Conservation (phyloP, 148 eudicot genomes). For the Rhododendron mucronatum region DNA sequence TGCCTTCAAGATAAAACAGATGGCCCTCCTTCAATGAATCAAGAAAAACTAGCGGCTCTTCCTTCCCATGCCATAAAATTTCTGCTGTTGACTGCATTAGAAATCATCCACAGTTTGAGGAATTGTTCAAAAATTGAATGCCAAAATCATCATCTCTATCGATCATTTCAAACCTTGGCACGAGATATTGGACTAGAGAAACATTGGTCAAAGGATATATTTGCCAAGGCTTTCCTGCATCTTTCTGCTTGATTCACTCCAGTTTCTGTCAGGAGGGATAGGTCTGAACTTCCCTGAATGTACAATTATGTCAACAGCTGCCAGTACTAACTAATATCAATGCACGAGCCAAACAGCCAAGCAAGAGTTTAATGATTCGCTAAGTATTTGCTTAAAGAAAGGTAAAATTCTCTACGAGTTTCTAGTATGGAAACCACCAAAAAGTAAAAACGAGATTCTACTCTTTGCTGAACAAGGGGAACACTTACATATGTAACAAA, state of each 20-base stretch:
- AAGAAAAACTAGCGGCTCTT: conserved; percentile 53
- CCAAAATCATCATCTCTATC: neutral
- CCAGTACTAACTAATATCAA: neutral
- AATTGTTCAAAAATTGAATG: neutral
- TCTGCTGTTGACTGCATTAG: conserved; percentile 62
- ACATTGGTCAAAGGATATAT: conserved; percentile 55
- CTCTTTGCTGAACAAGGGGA: neutral
- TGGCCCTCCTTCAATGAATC: conserved; percentile 72
- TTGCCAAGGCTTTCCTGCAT: conserved; percentile 55
- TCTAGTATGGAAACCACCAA: neutral
- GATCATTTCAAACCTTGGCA: conserved; percentile 49
- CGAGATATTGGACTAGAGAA: conserved; percentile 78
- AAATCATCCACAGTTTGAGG: conserved; percentile 8
- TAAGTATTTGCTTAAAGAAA: neutral
- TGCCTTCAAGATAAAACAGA: conserved; percentile 62
- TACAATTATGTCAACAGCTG: neutral
- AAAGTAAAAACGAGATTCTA: neutral
- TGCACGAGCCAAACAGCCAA: neutral
- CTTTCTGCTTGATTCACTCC: conserved; percentile 59
- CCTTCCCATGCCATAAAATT: conserved; percentile 62
- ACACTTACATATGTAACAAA: neutral
- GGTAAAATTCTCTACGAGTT: neutral
- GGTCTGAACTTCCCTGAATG: conserved; percentile 65
- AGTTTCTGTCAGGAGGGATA: conserved; percentile 54
- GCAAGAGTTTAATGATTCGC: neutral